These are phyloP conservation scores for Sequoia sempervirens DNA, from an alignment of 75 land plant genomes.

Conservation along the genomic window DNA sequence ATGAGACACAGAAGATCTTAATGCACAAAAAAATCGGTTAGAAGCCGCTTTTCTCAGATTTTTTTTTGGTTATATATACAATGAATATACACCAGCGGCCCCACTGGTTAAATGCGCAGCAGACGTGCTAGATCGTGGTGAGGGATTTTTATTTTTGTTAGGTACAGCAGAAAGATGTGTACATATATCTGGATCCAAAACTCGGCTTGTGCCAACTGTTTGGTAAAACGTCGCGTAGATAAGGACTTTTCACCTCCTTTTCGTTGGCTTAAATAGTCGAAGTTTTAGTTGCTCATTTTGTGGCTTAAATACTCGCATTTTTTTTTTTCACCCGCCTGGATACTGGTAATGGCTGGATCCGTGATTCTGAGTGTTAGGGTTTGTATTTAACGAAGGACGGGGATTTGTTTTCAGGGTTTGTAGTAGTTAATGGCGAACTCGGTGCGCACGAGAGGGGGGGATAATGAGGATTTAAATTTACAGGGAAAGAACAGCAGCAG, in stretches of 20 bases:
- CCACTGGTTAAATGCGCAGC: not conserved
- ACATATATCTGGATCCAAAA: not conserved
- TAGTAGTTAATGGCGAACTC: not conserved
- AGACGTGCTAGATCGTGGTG: not conserved
- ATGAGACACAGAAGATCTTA: not conserved
- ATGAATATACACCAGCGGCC: not conserved
- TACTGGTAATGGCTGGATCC: not conserved
- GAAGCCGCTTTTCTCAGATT: not conserved
- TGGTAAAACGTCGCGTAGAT: not conserved
- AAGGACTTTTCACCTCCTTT: not conserved
- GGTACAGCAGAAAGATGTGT: not conserved
- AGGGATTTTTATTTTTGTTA: not conserved
- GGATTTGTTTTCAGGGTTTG: not conserved
- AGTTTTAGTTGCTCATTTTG: not conserved
- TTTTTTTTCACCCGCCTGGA: not conserved
- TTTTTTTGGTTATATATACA: not conserved
- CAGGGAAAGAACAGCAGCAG: slow-evolving; percentile 7
- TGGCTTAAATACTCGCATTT: not conserved
- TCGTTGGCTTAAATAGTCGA: not conserved
- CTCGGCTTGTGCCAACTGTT: not conserved
- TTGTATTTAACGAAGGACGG: not conserved
- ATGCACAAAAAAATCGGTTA: not conserved
- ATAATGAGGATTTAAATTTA: not conserved
- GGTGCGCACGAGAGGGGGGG: not conserved
- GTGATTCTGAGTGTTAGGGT: not conserved